Base-by-base conservation (phyloP, 352 stramenopile genomes). In the Globisporangium apiculatum region DNA sequence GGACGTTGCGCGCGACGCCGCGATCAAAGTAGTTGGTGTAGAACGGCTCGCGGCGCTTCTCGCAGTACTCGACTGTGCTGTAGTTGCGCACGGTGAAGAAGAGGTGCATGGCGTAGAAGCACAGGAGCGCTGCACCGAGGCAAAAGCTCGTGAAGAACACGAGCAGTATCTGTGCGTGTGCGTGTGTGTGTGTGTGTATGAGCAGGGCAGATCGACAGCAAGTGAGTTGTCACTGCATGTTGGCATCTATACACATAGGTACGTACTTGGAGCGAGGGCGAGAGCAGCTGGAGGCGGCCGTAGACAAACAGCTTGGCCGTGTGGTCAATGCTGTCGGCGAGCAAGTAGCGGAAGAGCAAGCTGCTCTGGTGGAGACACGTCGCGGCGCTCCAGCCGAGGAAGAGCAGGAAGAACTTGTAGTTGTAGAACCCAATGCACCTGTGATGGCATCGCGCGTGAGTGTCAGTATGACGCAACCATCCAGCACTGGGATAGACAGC, bases 371-470 rank as follows among this genome's bases (percentile, higher is more conserved):
- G 83, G 50, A 93, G 72, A 60, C 85, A 92, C 15, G 81, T 77
- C 2, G 65, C 53, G 0, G 82, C 58, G 50, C 79, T 89, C 83
- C 83, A 95, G 37, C 72, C 79, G 36, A 95, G 72, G 61, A 95
- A 95, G 51, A 83, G 75, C 50, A 95, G 61, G 58, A 95, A 95
- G 61, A 86, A 93, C 70, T 95, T 95, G 78, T 95, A 95, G 69
- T 95, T 95, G 67, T 86, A 82, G 64, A 86, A 90, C 9, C 85
- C 85, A 60, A 95, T 93, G 65, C 85, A 94, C 50, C 83, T 92
- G 54, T 35, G 51, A 31, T 31, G 24, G 2, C 24, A 31, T 31
- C 24, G 24, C 24, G 24, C 24, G 24, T 31, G 24, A 31, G 24
- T 31, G 24, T 31, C 2, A 31, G 24, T 31, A 31, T 31, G 24